Conservation (phyloP, 805 yeast species). For the Metschnikowia shivogae region DNA sequence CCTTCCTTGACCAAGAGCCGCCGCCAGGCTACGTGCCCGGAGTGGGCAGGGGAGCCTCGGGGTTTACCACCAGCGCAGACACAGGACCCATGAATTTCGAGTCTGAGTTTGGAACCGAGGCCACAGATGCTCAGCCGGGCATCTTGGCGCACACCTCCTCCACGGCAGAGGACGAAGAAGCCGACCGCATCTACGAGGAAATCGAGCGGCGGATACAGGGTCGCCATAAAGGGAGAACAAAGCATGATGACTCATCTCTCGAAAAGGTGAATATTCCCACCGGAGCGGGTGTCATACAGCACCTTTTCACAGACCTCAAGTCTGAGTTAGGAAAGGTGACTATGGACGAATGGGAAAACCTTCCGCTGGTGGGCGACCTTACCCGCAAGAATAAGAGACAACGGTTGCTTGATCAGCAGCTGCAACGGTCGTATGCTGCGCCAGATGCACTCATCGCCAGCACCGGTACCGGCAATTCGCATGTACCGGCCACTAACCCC, state of each 20-base stretch:
- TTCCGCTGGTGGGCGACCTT: constrained; percentile 88
- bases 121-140: constrained; percentile 29
- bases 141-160: constrained; percentile 20
- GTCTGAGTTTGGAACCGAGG: constrained; percentile 22
- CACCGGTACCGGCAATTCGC: constrained; percentile 14
- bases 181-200: constrained; percentile 61
- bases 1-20: constrained; percentile 75
- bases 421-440: constrained; percentile 73
- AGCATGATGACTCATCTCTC: constrained; percentile 1
- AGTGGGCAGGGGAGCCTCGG: constrained; percentile 91
- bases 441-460: constrained; percentile 63
- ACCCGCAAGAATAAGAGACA: constrained; percentile 75
- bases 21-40: constrained; percentile 93
- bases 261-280: constrained; percentile 12
- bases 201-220: constrained; percentile 54
- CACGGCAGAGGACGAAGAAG: constrained; percentile 69
- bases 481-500: neutral
- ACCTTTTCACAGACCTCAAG: constrained; percentile 69
- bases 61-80: constrained; percentile 84
- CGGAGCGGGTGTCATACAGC: constrained; percentile 23
- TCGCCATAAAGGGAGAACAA: constrained; percentile 18
- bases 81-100: constrained; percentile 40
- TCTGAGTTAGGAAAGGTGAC: constrained; percentile 54
- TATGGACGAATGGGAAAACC: constrained; percentile 68
- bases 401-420: constrained; percentile 56